Conservation (phyloP, 257 asterid species). For the Striga asiatica region DNA sequence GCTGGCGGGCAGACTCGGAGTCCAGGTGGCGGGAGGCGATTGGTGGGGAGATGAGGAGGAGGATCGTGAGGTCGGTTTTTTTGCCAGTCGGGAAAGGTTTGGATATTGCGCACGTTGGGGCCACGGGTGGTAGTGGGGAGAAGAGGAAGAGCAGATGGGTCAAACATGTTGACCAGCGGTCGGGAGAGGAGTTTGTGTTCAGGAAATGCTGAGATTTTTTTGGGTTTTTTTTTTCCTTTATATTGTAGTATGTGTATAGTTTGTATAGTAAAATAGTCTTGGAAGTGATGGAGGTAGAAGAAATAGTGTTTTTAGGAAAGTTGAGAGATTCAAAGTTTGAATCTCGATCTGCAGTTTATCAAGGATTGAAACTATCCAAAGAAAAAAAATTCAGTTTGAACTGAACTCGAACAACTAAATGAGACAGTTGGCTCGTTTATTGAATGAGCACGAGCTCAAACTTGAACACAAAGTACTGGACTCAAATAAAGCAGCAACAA, state of each 20-base stretch:
- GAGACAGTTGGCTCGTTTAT: too few species aligned
- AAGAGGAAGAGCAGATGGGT: conserved; percentile 44
- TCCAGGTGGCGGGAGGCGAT: conserved; percentile 57
- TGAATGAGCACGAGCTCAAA: too few species aligned
- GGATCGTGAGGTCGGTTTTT: conserved; percentile 62
- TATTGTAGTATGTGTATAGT: too few species aligned
- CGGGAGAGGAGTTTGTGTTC: conserved; percentile 58
- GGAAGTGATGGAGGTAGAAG: conserved; percentile 6
- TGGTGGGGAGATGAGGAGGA: conserved; percentile 36
- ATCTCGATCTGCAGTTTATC: too few species aligned
- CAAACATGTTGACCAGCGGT: conserved; percentile 33
- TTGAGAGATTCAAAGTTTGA: too few species aligned
- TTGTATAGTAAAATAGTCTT: too few species aligned
- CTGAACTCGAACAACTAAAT: too few species aligned
- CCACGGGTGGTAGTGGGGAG: conserved; percentile 19
- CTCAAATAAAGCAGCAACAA: neutral
- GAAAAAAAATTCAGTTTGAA: too few species aligned
- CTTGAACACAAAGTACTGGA: too few species aligned
- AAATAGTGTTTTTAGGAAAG: neutral
- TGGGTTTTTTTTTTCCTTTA: neutral
- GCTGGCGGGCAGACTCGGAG: conserved; percentile 32
- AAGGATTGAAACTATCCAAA: too few species aligned
- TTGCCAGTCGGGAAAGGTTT: conserved; percentile 85
- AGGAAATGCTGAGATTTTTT: conserved; percentile 22
- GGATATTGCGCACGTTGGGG: conserved; percentile 70